Evolutionary conservation across 2,329 filamentous ascomycete genomes (phyloP), one percentile per base, ranked within the genome.

Genomic region (Albifimbria verrucaria): DNA sequence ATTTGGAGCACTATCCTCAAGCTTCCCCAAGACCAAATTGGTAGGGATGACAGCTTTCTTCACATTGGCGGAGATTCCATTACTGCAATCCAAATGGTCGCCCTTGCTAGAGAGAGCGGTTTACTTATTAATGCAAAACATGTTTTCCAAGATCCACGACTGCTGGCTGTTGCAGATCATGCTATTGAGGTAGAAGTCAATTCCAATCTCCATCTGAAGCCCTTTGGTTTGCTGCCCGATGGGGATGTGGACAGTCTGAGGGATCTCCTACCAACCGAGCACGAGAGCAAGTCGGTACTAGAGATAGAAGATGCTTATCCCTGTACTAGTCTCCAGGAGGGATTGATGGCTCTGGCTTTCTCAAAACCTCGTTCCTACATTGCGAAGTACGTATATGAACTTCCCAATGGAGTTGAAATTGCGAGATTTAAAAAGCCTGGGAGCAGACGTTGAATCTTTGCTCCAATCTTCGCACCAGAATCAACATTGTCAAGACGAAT

Each of bases 1-100:
- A 28, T 58, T 7, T 62, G 59, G 59, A 49, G 54, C 21, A 46
- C 55, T 2, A 46, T 60, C 7, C 53, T 62, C 2, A 44, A 45
- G 4, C 32, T 57, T 11, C 11, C 48, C 5, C 17, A 43, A 11
- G 36, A 52, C n/a, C 39, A 32, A 5, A 59, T 62, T 45, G 51
- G 52, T 24, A 51, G 48, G 1, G 49, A 61, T 28, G 53, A 56
- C 21, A 55, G 49, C 39, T 63, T 62, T 48, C 26, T 62, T 11
- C 43, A 52, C 12, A 50, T 62, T 21, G 60, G 60, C n/a, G 60
- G 60, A 5, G 59, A 62, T 32, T 63, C 61, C 4, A 61, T 63
- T 6, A 54, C 53, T 3, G 60, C 61, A 20, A 62, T 63, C 45
- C 49, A 57, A 5, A 53, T 61, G 4, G 52, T 56, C 18, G 41